phyloP scores from a whole-genome alignment of 441 rosid genomes.

The Kokia cookei region DNA sequence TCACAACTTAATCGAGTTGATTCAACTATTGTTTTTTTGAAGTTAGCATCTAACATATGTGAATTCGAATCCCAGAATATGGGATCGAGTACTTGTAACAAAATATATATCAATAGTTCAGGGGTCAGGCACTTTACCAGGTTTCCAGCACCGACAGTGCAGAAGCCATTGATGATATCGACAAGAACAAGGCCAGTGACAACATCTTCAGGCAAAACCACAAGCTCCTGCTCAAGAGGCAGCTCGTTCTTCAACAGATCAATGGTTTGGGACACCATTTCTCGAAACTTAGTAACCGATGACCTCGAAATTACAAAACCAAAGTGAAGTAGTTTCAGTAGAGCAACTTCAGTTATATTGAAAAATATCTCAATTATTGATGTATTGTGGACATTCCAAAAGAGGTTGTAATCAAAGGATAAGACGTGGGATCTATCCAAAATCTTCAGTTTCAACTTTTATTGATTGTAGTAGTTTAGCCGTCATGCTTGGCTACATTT shows the following conservation, averaged over 20 bases:
- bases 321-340: no score
- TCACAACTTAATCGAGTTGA: background rate
- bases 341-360: no score
- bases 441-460: background rate
- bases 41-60: background rate
- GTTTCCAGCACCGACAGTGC: conserved; percentile 85
- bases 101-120: background rate
- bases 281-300: background rate
- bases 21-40: background rate
- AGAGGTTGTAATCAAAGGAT: background rate
- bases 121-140: conserved; percentile 33
- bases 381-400: background rate
- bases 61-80: background rate
- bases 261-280: conserved; percentile 16
- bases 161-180: conserved; percentile 88
- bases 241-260: conserved; percentile 55
- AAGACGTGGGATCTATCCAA: background rate
- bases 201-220: conserved; percentile 35
- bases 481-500: no score
- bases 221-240: conserved; percentile 46
- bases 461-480: background rate
- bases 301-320: no score
- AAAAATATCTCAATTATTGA: background rate
- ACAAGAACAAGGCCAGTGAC: conserved; percentile 82
- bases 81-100: background rate